A percentile compares a stretch with the other conserved stretches of the same genome.
These are phyloP conservation scores for Citrus mangshanensis DNA, from an alignment of 345 rosid genomes.

Conservation along the genomic window DNA sequence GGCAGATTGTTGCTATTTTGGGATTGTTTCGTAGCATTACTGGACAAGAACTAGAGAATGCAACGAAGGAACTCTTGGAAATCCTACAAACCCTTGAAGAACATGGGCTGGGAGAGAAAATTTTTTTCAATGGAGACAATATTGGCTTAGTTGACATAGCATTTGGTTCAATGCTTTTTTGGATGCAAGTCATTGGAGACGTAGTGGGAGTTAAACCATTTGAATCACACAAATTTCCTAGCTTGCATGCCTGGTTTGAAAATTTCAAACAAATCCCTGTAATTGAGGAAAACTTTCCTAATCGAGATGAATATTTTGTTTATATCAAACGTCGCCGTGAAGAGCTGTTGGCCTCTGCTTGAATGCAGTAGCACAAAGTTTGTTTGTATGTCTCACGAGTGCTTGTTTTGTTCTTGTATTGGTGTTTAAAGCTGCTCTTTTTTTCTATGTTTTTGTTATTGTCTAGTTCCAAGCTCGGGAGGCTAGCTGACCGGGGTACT, in stretches of 20 bases:
- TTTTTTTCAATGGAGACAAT: background rate
- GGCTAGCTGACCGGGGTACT: too few relatives aligned
- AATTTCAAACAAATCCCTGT: background rate
- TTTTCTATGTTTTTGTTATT: background rate
- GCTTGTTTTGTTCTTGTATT: background rate
- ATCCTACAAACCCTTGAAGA: slow-evolving; percentile 4
- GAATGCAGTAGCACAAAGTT: background rate
- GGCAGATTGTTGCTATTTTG: background rate
- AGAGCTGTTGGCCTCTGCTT: background rate
- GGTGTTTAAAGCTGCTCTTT: background rate
- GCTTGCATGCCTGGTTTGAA: background rate
- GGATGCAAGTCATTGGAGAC: background rate
- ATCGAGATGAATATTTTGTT: background rate
- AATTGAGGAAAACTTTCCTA: background rate
- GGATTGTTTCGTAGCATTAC: background rate
- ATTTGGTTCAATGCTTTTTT: background rate
- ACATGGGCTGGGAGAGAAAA: background rate
- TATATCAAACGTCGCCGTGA: background rate
- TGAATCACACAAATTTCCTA: background rate
- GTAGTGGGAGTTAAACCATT: background rate
- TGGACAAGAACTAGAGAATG: background rate
- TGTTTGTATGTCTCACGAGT: background rate
- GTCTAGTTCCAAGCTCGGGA: too few relatives aligned
- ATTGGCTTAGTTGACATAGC: slow-evolving; percentile 2
- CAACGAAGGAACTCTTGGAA: background rate